These are phyloP conservation scores for Globisporangium yorkense DNA, from an alignment of 352 stramenopile species.

Conservation along the genomic window DNA sequence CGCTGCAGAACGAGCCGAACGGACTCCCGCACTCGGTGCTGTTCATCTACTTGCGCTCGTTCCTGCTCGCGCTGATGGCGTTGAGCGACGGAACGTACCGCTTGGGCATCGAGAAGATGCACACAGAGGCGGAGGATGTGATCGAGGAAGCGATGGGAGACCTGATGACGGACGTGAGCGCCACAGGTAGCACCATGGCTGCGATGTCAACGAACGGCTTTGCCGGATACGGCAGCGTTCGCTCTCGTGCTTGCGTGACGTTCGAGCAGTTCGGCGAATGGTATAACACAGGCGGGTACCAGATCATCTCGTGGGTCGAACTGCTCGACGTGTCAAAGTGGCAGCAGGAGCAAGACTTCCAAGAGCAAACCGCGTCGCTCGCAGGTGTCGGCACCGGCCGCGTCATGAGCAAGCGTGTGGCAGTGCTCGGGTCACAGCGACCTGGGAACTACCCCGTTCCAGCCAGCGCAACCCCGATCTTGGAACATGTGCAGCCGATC, in stretches of 20 bases:
- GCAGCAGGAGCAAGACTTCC: constrained; percentile 72
- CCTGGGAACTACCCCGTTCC: constrained; percentile 32
- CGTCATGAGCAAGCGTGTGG: constrained; percentile 19
- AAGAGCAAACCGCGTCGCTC: constrained; percentile 35
- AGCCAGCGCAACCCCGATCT: constrained; percentile 14
- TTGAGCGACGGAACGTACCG: constrained; percentile 82
- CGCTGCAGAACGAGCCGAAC: constrained; percentile 39
- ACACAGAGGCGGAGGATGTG: constrained; percentile 80
- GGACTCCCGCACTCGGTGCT: constrained; percentile 73
- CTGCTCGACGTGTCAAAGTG: constrained; percentile 79
- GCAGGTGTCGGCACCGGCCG: constrained; percentile 15
- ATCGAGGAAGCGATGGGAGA: constrained; percentile 84
- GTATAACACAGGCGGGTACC: constrained; percentile 82
- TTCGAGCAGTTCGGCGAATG: constrained; percentile 90
- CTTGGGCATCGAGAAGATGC: constrained; percentile 81
- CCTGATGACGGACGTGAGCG: constrained; percentile 71
- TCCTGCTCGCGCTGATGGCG: constrained; percentile 79
- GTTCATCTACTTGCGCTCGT: constrained; percentile 83
- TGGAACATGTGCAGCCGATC: constrained; percentile 60
- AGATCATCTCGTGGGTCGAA: constrained; percentile 84
- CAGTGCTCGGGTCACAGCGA: constrained; percentile 53
- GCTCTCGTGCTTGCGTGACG: constrained; percentile 65
- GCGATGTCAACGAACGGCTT: constrained; percentile 29
- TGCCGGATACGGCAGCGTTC: constrained; percentile 57
- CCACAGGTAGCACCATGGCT: constrained; percentile 25